These are phyloP conservation scores for Closterium sp. DNA, from an alignment of 139 green algal genomes.

Conservation along the genomic window DNA sequence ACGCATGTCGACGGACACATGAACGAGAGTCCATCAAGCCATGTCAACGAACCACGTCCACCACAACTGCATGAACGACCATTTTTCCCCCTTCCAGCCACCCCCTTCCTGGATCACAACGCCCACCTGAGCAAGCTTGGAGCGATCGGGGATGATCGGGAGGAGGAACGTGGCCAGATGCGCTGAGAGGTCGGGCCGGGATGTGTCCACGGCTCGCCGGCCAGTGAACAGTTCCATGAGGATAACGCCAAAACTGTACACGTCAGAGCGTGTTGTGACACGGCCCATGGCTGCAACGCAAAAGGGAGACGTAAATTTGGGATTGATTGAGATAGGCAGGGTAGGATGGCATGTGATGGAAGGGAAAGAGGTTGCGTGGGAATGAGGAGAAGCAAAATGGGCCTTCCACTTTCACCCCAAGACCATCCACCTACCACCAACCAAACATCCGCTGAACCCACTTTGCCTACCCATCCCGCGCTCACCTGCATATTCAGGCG, in stretches of 20 bases:
- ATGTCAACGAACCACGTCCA: too few species aligned
- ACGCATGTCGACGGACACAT: too few species aligned
- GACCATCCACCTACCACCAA: too few species aligned
- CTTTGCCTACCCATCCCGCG: neutral
- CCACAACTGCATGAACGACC: neutral
- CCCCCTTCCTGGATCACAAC: neutral
- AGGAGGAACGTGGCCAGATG: neutral
- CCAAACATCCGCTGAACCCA: too few species aligned
- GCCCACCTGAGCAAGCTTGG: neutral
- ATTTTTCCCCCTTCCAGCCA: too few species aligned
- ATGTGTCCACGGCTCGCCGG: neutral
- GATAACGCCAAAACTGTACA: constrained; percentile 10
- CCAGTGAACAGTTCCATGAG: constrained; percentile 7
- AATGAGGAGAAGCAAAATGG: too few species aligned
- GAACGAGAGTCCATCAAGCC: too few species aligned
- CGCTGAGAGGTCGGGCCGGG: neutral
- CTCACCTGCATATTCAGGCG: constrained; percentile 57
- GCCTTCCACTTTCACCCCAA: too few species aligned
- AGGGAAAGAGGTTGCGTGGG: neutral
- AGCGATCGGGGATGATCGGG: neutral
- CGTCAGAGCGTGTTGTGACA: neutral
- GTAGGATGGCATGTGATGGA: neutral
- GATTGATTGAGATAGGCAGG: too few species aligned
- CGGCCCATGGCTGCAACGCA: neutral
- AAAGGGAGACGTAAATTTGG: too few species aligned